These are phyloP conservation scores for Elsinoe fawcettii DNA, from an alignment of 2,329 filamentous ascomycete genomes.

Conservation along the genomic window DNA sequence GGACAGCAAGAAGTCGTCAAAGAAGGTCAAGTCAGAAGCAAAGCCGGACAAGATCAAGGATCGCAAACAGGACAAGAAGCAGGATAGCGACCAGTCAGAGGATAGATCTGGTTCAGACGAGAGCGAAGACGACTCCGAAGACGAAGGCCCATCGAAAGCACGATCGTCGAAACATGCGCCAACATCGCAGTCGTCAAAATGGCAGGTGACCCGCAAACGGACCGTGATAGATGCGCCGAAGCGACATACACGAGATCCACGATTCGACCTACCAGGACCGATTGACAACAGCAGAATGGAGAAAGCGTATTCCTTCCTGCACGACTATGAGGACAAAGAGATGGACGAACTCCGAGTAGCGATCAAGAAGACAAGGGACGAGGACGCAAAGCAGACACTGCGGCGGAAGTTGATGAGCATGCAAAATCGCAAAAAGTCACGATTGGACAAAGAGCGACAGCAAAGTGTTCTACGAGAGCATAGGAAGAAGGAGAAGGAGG, in stretches of 20 bases:
- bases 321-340: constrained; percentile 78
- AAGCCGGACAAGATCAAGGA: constrained; percentile 19
- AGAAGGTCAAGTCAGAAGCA: constrained; percentile 18
- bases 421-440: constrained; percentile 67
- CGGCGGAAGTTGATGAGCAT: constrained; percentile 68
- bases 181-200: constrained; percentile 71
- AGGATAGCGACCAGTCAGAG: neutral
- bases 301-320: constrained; percentile 78
- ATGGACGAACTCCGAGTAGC: constrained; percentile 64
- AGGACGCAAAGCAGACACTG: constrained; percentile 58
- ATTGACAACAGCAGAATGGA: constrained; percentile 51
- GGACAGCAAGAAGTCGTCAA: constrained; percentile 5
- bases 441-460: constrained; percentile 61
- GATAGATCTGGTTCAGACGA: neutral
- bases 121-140: constrained; percentile 19
- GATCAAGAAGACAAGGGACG: constrained; percentile 60
- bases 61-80: constrained; percentile 15
- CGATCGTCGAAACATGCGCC: constrained; percentile 83
- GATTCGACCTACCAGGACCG: constrained; percentile 55
- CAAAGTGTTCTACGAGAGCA: constrained; percentile 65
- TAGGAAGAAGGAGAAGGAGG: constrained; percentile 71
- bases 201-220: constrained; percentile 72
- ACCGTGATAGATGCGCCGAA: constrained; percentile 59
- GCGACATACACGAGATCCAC: constrained; percentile 64
- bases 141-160: constrained; percentile 32